Conservation (phyloP, 345 rosid species). For the Eucalyptus cloeziana region DNA sequence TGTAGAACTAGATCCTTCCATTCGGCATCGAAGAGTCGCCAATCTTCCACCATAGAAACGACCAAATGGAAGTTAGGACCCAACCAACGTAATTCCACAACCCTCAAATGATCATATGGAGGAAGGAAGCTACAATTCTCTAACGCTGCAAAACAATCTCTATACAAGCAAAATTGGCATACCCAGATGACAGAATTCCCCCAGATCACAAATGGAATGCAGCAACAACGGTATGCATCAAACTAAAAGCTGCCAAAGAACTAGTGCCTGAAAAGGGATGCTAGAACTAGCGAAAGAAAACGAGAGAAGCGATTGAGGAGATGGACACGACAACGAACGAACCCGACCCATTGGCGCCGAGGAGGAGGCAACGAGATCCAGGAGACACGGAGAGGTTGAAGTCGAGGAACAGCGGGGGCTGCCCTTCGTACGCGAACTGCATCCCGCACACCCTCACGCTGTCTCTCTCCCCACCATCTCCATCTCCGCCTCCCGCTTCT, state of each 20-base stretch:
- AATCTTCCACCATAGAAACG: not conserved
- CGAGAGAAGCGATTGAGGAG: not conserved
- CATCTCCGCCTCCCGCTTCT: not conserved
- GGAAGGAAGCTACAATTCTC: not conserved
- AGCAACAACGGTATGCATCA: not conserved
- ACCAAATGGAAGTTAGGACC: not conserved
- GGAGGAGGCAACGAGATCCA: constrained; percentile 86
- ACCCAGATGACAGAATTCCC: not conserved
- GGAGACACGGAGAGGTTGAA: constrained; percentile 51
- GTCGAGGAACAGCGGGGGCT: constrained; percentile 56
- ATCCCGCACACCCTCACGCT: constrained; percentile 54
- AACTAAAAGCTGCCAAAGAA: not conserved
- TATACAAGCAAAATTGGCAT: not conserved
- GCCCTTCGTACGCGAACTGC: constrained; percentile 65
- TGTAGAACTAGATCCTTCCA: not conserved
- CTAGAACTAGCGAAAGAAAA: not conserved
- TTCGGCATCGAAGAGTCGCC: not conserved
- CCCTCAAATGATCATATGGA: not conserved
- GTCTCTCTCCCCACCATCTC: constrained; percentile 1
- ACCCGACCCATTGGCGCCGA: constrained; percentile 98
- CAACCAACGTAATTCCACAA: not conserved
- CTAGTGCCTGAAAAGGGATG: not conserved
- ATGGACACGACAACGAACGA: not conserved
- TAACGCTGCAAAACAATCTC: not conserved
- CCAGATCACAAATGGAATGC: not conserved